These are phyloP conservation scores for Arabidopsis suecica DNA, from an alignment of 345 rosid genomes.

Conservation along the genomic window DNA sequence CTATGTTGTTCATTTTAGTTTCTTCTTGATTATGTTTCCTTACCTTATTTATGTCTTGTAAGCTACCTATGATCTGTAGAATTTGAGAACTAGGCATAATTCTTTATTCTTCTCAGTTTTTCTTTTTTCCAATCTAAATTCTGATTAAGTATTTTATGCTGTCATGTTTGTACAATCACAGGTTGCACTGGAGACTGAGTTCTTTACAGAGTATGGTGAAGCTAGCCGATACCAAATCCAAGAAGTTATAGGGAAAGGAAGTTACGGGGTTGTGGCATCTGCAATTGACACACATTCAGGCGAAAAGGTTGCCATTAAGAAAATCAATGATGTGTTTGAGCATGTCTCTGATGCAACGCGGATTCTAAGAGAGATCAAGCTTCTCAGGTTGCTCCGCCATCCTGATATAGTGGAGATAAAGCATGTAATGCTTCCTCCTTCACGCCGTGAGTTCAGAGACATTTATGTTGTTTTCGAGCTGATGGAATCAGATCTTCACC, in stretches of 20 bases:
- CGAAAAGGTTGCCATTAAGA: constrained; percentile 92
- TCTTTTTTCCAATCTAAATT: background rate
- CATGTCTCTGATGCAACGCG: constrained; percentile 99
- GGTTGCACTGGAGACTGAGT: constrained; percentile 75
- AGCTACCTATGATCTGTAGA: background rate
- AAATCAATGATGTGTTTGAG: constrained; percentile 96
- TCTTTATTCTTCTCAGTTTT: background rate
- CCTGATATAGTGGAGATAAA: constrained; percentile 94
- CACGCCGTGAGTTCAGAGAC: constrained; percentile 91
- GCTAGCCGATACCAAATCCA: constrained; percentile 85
- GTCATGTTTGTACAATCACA: constrained; percentile 35
- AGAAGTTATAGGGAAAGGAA: constrained; percentile 98
- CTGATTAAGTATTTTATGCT: constrained; percentile 20
- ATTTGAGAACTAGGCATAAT: background rate
- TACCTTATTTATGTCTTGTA: background rate
- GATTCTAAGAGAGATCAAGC: constrained; percentile 94
- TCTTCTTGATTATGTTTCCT: no score
- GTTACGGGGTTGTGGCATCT: constrained; percentile 96
- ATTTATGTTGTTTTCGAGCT: constrained; percentile 95
- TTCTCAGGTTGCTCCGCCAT: constrained; percentile 92
- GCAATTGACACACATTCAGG: constrained; percentile 87
- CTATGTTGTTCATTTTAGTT: background rate
- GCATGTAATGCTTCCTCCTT: constrained; percentile 99
- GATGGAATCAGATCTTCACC: constrained; percentile 99
- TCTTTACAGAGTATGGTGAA: constrained; percentile 97